Percentiles rank a stretch among this genome's conserved stretches.
Evolutionary conservation across 495 filamentous ascomycete species (phyloP).

Genomic region (Aspergillus sclerotiicarbonarius): DNA sequence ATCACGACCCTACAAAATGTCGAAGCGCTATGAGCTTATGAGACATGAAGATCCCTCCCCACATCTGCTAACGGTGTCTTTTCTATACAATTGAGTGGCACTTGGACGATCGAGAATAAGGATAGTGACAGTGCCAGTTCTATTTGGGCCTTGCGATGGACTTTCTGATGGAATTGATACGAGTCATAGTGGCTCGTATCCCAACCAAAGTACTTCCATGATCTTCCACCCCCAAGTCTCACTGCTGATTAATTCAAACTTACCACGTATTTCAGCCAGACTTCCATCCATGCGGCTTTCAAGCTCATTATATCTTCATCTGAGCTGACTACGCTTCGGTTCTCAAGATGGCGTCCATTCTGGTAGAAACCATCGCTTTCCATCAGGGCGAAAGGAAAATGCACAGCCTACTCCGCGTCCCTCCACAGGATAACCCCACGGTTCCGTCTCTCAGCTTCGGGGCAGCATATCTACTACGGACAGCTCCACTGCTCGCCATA

Average conservation of each 20-base stretch:
- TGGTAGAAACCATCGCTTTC: conserved; percentile 39
- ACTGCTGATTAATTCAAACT: neutral
- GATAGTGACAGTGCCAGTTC: neutral
- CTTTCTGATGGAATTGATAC: neutral
- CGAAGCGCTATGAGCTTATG: too few relatives aligned
- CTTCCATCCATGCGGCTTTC: neutral
- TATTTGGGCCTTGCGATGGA: neutral
- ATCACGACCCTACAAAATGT: too few relatives aligned
- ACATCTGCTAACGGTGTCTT: too few relatives aligned
- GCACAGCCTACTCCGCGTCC: conserved; percentile 45
- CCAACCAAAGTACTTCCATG: neutral
- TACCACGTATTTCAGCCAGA: neutral
- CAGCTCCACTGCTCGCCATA: conserved; percentile 65
- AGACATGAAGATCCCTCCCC: too few relatives aligned
- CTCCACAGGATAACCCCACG: conserved; percentile 59
- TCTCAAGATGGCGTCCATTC: conserved; percentile 40
- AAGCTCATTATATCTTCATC: neutral
- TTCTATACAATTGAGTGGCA: too few relatives aligned
- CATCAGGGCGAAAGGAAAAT: conserved; percentile 53
- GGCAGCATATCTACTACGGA: conserved; percentile 51
- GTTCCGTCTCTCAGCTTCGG: conserved; percentile 51
- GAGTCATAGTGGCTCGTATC: neutral
- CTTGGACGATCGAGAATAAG: too few relatives aligned
- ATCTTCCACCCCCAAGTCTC: neutral
- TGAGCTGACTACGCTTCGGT: neutral